Conservation (phyloP, 2,329 filamentous ascomycete species). For the Parafenestella ontariensis region DNA sequence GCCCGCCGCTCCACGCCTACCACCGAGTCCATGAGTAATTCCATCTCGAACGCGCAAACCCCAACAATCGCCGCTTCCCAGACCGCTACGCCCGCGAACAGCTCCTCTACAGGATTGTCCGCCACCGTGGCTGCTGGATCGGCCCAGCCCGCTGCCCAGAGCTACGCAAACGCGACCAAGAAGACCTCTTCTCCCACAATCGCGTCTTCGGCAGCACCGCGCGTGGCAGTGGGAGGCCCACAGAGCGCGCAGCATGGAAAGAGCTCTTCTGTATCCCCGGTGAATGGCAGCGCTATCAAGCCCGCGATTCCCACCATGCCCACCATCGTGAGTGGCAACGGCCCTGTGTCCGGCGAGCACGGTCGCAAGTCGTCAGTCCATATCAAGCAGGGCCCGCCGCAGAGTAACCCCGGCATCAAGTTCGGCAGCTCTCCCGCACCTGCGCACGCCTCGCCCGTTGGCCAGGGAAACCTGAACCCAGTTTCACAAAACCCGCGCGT, state of each 20-base stretch:
- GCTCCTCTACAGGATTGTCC: constrained; percentile 59
- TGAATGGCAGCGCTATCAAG: constrained; percentile 83
- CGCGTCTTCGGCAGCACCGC: constrained; percentile 59
- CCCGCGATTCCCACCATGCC: constrained; percentile 71
- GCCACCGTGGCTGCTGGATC: constrained; percentile 59
- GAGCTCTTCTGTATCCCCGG: constrained; percentile 66
- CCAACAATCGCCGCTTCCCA: constrained; percentile 58
- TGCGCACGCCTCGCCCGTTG: constrained; percentile 71
- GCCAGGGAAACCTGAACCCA: constrained; percentile 66
- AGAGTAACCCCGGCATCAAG: constrained; percentile 76
- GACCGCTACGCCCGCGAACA: constrained; percentile 56
- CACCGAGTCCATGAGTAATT: constrained; percentile 63
- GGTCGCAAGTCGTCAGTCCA: constrained; percentile 90
- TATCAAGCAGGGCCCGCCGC: too few relatives aligned
- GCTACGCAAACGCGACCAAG: constrained; percentile 68
- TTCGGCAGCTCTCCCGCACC: constrained; percentile 74
- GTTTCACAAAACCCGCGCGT: constrained; percentile 71
- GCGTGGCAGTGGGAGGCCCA: constrained; percentile 62
- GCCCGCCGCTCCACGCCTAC: constrained; percentile 17
- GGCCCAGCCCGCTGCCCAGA: constrained; percentile 62
- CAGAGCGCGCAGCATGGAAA: constrained; percentile 59
- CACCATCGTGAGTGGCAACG: constrained; percentile 66
- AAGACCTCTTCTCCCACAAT: constrained; percentile 58
- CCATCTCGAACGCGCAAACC: constrained; percentile 59
- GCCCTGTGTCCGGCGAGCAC: constrained; percentile 66